A percentile compares a stretch with the other conserved stretches of the same genome.
phyloP scores from a whole-genome alignment of 352 stramenopile genomes.

The Globisporangium uncinulatum region DNA sequence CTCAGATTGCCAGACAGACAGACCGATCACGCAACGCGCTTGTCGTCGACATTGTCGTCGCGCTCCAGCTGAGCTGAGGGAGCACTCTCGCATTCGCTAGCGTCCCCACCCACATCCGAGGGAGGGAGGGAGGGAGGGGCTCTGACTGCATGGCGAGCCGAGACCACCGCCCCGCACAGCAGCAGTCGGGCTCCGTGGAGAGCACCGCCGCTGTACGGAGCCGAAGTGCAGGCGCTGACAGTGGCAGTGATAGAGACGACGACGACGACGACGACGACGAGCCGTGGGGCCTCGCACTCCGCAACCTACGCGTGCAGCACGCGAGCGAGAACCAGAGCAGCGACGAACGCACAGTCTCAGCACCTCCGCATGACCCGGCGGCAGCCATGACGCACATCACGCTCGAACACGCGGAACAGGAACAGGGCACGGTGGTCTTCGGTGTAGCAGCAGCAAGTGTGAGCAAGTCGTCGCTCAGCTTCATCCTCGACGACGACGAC shows the following conservation, averaged over 20 bases:
- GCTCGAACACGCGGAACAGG: conserved; percentile 3
- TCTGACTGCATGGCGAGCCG: conserved; percentile 2
- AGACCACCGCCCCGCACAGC: conserved; percentile 1
- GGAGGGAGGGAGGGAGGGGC: neutral
- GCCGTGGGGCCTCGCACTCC: conserved; percentile 28
- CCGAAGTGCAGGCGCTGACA: neutral
- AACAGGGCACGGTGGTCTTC: conserved; percentile 11
- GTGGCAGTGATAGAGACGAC: conserved; percentile 2
- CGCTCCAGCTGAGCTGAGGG: neutral
- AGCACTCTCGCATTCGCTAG: conserved; percentile 1
- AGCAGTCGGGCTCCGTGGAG: neutral
- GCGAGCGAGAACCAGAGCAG: conserved; percentile 9
- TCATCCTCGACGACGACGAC: conserved; percentile 58
- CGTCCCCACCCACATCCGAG: neutral
- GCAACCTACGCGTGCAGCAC: conserved; percentile 26
- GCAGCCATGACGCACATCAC: neutral
- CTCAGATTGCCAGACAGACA: neutral
- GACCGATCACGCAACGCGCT: neutral
- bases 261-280: conserved; percentile 17
- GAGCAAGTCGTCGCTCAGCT: conserved; percentile 67
- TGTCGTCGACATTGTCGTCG: neutral
- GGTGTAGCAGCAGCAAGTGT: conserved; percentile 12
- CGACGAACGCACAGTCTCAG: neutral
- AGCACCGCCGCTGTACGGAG: neutral
- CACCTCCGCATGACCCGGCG: too few species aligned